These are phyloP conservation scores for Trichoderma pleuroti DNA, from an alignment of 2,329 filamentous ascomycete species.

Conservation along the genomic window DNA sequence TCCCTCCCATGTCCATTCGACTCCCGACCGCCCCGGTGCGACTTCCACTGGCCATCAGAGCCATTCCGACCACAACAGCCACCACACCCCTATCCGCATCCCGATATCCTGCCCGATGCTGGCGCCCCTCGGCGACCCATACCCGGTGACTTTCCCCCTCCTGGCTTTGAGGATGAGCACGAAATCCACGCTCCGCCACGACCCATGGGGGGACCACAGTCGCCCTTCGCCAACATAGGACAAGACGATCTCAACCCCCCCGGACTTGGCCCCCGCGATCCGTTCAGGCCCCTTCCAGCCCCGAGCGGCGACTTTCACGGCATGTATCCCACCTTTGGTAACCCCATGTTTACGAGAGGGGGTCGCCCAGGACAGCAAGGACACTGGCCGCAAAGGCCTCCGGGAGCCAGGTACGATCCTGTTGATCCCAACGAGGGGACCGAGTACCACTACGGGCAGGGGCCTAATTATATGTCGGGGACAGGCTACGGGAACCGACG, in stretches of 20 bases:
- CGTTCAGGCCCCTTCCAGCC: slow-evolving; percentile 56
- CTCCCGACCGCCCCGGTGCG: slow-evolving; percentile 51
- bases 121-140: slow-evolving; percentile 49
- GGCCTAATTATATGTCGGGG: too few species aligned
- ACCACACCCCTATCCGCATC: slow-evolving; percentile 49
- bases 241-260: slow-evolving; percentile 85
- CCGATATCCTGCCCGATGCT: slow-evolving; percentile 59
- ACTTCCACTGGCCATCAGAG: background rate
- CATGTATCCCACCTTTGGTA: slow-evolving; percentile 96
- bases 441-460: slow-evolving; percentile 39
- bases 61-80: background rate
- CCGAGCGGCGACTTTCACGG: slow-evolving; percentile 61
- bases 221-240: slow-evolving; percentile 66
- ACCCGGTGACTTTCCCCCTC: slow-evolving; percentile 70
- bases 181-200: slow-evolving; percentile 66
- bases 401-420: slow-evolving; percentile 89
- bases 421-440: slow-evolving; percentile 63
- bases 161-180: slow-evolving; percentile 89
- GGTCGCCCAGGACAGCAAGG: slow-evolving; percentile 36
- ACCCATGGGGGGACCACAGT: slow-evolving; percentile 38
- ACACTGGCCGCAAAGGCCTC: slow-evolving; percentile 69
- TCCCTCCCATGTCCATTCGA: slow-evolving; percentile 62
- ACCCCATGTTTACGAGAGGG: slow-evolving; percentile 71
- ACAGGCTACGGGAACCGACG: too few species aligned
- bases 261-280: slow-evolving; percentile 80